phyloP scores from a whole-genome alignment of 768 basidiomycete genomes.

The Tulasnella sp. region DNA sequence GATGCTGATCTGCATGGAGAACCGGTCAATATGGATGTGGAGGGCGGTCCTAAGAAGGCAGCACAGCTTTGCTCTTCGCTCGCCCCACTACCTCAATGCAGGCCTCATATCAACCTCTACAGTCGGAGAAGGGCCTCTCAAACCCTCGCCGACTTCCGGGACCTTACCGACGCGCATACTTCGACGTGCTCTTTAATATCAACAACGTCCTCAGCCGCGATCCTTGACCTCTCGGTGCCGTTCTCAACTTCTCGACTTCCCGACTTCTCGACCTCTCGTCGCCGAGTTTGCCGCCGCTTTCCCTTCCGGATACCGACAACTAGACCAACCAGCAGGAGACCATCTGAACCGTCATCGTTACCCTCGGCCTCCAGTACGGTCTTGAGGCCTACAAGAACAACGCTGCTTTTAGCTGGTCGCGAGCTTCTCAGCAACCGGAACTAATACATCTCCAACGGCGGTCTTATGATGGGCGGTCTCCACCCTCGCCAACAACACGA shows the following conservation, averaged over 20 bases:
- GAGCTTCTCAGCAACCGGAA: slow-evolving; percentile 87
- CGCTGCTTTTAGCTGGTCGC: slow-evolving; percentile 69
- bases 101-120: not conserved
- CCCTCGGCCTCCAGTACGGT: too few species aligned
- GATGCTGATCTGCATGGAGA: slow-evolving; percentile 1
- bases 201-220: too few species aligned
- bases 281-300: too few species aligned
- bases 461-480: slow-evolving; percentile 91
- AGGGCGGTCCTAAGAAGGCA: not conserved
- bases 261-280: too few species aligned
- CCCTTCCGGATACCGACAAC: too few species aligned
- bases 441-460: slow-evolving; percentile 87
- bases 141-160: too few species aligned
- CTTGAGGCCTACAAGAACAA: slow-evolving; percentile 46
- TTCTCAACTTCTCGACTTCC: too few species aligned
- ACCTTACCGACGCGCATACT: too few species aligned
- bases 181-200: too few species aligned
- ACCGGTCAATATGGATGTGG: not conserved
- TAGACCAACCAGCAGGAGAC: too few species aligned
- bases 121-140: not conserved
- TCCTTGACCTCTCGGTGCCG: too few species aligned
- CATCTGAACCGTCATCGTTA: too few species aligned
- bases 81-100: not conserved
- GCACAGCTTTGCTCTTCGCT: not conserved
- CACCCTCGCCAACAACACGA: slow-evolving; percentile 77